Base-by-base conservation (phyloP, 768 basidiomycete species). In the Russula virescens region DNA sequence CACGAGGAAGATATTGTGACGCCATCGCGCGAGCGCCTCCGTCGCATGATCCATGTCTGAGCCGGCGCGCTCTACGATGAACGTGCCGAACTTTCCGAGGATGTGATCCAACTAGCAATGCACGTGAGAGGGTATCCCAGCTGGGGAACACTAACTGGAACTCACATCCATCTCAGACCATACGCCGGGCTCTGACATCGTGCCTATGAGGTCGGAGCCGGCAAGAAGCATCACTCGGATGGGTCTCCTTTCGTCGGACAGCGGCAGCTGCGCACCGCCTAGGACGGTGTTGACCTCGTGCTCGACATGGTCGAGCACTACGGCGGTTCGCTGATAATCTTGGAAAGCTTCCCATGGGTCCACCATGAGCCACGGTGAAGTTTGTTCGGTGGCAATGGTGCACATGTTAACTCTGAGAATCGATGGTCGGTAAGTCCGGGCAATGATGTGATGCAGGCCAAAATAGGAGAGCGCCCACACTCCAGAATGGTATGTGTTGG, bases 271-370 rank as follows among this genome's bases (percentile, higher is more conserved):
- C 34, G 92, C 83, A 50, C 94, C 96, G 7, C 94, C 93, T 25
- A 87, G 77, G 43, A 86, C 79, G 7, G 82, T 85, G 75, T 99
- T 99, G 71, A 99, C 86, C 77, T 96, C 88, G 71, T 94, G 82
- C 72, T 98, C 91, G 72, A 98, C 95, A 72, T 99, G 97, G 73
- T 98, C 95, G 60, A 99, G 83, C 58, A 99, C 97, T 60, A 98
- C 85, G 43, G 97, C 97, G 1, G 97, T 99, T 65, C 94, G 89
- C 71, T 94, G 91, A 78, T 99, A 99, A 51, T 83, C 79, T 74
- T 94, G 95, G 73, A 91, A 88, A 16, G 95, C 94, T 75, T 99
- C 97, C 95, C 95, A 99, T 21, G 94, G 80, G 72, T 99, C 97
- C 48, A 98, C 89, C 94, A 97, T 98, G 49, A 99, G 80, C 93